Evolutionary conservation across 768 basidiomycete species (phyloP), one percentile per base, ranked within the genome.

Genomic region (Clitopilus hobsonii): DNA sequence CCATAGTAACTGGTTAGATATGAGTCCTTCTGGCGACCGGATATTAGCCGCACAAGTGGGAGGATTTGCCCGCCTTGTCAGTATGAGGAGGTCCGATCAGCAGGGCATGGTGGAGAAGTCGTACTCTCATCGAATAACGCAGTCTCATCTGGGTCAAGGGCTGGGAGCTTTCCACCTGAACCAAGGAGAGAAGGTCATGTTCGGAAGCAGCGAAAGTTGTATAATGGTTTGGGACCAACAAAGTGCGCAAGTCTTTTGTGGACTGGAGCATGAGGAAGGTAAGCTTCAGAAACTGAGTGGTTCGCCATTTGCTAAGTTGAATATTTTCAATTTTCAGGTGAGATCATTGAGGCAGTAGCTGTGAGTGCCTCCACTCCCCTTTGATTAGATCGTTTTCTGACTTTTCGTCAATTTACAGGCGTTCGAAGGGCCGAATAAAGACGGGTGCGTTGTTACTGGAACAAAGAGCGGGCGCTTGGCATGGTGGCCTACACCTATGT

Each of bases 221-320:
- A 71, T 82, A 25, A 67, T 87, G 32, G 78, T 83, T 27, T 88
- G 87, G 86, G 83, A 88, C 61, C 76, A 71, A 63, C 72, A 71
- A 63, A 80, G 75, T 54, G 80, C 75, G 10, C 69, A 69, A 2
- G 66, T 85, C 23, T 73, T 84, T 13, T 83, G 81, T 65, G 86
- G 81, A 26, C 63, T 88, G 60, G 80, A 84, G 58, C 83, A 86
- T 59, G 75, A 76, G 13, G 79, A 84, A 59, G 78, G 85, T 85
- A 63, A 60, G 77, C 60, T 32, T 48, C 16, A 38, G n/a, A n/a
- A n/a, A n/a, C n/a, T n/a, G n/a, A n/a, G n/a, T n/a, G n/a, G n/a
- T n/a, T n/a, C n/a, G n/a, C n/a, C n/a, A n/a, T n/a, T n/a, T n/a
- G n/a, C n/a, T n/a, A n/a, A n/a, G n/a, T n/a, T n/a, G n/a, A n/a